A percentile compares a stretch with the other conserved stretches of the same genome.
These are phyloP conservation scores for Gossypium raimondii DNA, from an alignment of 345 rosid species.

Conservation along the genomic window DNA sequence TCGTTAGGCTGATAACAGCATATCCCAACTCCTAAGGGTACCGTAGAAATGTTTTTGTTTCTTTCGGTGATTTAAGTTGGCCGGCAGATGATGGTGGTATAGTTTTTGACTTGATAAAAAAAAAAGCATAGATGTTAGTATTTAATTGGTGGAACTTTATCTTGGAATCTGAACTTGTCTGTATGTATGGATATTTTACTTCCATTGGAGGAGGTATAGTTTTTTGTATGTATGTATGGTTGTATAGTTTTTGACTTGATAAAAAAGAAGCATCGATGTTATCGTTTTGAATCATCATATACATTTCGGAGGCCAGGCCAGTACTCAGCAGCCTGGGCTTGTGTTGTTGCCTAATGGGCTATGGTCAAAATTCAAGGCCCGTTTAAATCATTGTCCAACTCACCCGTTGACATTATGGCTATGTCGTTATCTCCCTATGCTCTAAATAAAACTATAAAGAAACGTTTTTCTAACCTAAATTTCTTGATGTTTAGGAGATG, in stretches of 20 bases:
- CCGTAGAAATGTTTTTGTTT: not conserved
- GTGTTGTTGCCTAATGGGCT: too few species aligned
- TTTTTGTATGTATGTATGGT: too few species aligned
- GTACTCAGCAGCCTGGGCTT: too few species aligned
- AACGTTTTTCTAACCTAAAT: not conserved
- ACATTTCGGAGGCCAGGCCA: too few species aligned
- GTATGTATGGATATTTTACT: not conserved
- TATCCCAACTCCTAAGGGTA: too few species aligned
- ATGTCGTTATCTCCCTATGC: too few species aligned
- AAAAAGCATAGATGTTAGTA: not conserved
- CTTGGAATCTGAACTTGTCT: not conserved
- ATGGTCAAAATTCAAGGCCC: too few species aligned
- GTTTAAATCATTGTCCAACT: not conserved
- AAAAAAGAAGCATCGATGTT: too few species aligned
- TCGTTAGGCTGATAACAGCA: too few species aligned
- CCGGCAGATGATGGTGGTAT: not conserved
- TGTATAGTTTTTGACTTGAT: too few species aligned
- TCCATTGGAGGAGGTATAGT: not conserved
- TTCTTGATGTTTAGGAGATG: conserved; percentile 31
- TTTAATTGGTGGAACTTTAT: not conserved
- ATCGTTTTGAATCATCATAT: too few species aligned
- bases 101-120: not conserved
- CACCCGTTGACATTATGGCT: too few species aligned
- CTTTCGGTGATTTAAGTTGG: not conserved
- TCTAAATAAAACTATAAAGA: not conserved